These are phyloP conservation scores for Clohesyomyces aquaticus DNA, from an alignment of 495 filamentous ascomycete genomes.

Conservation along the genomic window DNA sequence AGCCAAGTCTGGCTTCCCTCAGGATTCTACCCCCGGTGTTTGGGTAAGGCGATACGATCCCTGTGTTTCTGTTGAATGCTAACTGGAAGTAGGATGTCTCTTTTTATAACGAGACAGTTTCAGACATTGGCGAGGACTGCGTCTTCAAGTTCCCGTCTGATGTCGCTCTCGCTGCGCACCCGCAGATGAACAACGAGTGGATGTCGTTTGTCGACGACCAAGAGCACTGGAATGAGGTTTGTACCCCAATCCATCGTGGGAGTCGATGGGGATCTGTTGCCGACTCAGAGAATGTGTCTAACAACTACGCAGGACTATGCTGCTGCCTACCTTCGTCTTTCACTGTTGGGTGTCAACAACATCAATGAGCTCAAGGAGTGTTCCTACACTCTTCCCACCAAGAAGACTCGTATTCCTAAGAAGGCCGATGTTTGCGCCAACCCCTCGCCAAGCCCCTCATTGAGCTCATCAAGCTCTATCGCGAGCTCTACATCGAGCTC, in stretches of 20 bases:
- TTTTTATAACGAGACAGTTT: slow-evolving; percentile 51
- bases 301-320: slow-evolving; percentile 28
- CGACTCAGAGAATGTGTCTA: too few relatives aligned
- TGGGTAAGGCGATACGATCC: slow-evolving; percentile 51
- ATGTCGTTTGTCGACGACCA: slow-evolving; percentile 36
- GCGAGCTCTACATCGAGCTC: neutral
- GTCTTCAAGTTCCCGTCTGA: slow-evolving; percentile 55
- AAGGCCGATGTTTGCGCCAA: neutral
- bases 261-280: too few relatives aligned
- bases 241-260: slow-evolving; percentile 9
- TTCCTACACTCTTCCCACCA: slow-evolving; percentile 19
- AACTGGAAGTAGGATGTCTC: slow-evolving; percentile 45
- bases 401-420: neutral
- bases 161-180: slow-evolving; percentile 47
- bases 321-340: slow-evolving; percentile 24
- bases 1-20: slow-evolving; percentile 39
- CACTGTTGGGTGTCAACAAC: slow-evolving; percentile 31
- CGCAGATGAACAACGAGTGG: slow-evolving; percentile 45
- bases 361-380: slow-evolving; percentile 30
- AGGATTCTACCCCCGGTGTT: slow-evolving; percentile 50
- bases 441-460: neutral
- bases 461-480: neutral
- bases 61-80: neutral
- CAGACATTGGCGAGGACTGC: slow-evolving; percentile 38
- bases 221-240: slow-evolving; percentile 46